phyloP scores from a whole-genome alignment of 2,329 filamentous ascomycete species.

The Diplodia mutila region DNA sequence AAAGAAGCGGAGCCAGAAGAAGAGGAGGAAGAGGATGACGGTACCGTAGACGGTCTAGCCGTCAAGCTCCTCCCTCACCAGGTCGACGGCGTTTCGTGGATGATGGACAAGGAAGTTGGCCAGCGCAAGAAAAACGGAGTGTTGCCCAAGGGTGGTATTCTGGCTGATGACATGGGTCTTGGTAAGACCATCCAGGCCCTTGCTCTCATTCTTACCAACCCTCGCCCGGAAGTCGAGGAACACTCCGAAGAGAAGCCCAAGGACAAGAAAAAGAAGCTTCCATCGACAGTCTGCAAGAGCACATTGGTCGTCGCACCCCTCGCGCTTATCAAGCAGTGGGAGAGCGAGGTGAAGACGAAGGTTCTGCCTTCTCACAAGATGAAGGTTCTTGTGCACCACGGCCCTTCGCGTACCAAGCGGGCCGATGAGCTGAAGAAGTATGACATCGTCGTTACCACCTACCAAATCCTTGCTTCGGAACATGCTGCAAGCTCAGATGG shows the following conservation, averaged over 20 bases:
- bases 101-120: conserved; percentile 89
- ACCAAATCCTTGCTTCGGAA: conserved; percentile 92
- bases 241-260: conserved; percentile 55
- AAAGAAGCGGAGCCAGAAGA: conserved; percentile 49
- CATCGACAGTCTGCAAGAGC: conserved; percentile 70
- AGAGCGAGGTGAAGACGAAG: conserved; percentile 85
- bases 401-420: conserved; percentile 79
- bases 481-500: conserved; percentile 70
- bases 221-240: conserved; percentile 60
- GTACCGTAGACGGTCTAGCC: conserved; percentile 75
- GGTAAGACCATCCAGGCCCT: conserved; percentile 97
- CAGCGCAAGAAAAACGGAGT: conserved; percentile 76
- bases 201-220: conserved; percentile 81
- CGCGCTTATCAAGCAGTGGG: conserved; percentile 96
- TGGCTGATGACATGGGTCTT: conserved; percentile 96
- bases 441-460: conserved; percentile 96
- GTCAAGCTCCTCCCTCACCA: conserved; percentile 93
- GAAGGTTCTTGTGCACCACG: conserved; percentile 88
- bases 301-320: conserved; percentile 93
- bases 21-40: conserved; percentile 59
- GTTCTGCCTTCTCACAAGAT: conserved; percentile 71
- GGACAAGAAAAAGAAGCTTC: conserved; percentile 63
- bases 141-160: conserved; percentile 87
- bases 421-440: conserved; percentile 77
- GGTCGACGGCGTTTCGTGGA: conserved; percentile 91